A percentile compares a stretch with the other conserved stretches of the same genome.
Evolutionary conservation across 805 yeast genomes (phyloP).

Genomic region (Saturnispora sekii): DNA sequence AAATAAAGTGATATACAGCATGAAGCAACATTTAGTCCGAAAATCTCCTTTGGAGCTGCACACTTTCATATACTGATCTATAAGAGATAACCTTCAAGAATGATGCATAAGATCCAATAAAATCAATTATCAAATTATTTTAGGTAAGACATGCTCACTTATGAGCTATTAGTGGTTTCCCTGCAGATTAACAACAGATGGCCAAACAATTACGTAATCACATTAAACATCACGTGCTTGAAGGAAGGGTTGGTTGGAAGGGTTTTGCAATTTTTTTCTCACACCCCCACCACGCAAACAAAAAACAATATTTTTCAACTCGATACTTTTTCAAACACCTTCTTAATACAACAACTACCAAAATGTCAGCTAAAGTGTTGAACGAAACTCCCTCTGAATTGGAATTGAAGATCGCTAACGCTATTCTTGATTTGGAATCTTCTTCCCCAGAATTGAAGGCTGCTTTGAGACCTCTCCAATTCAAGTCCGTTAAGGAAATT

Average conservation of each 20-base stretch:
- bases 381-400: slow-evolving; percentile 94
- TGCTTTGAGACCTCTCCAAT: slow-evolving; percentile 96
- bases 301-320: background rate
- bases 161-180: background rate
- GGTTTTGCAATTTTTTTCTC: background rate
- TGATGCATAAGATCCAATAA: too few relatives aligned
- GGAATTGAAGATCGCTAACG: slow-evolving; percentile 99
- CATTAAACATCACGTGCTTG: slow-evolving; percentile 11
- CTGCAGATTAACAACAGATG: background rate
- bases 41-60: too few relatives aligned
- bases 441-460: slow-evolving; percentile 87
- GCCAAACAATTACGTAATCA: background rate
- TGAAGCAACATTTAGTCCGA: too few relatives aligned
- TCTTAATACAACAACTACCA: slow-evolving; percentile 14
- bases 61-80: too few relatives aligned
- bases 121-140: too few relatives aligned
- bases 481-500: slow-evolving; percentile 97
- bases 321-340: background rate
- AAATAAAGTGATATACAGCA: too few relatives aligned
- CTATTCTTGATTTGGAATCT: slow-evolving; percentile 90
- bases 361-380: slow-evolving; percentile 97
- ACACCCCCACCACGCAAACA: slow-evolving; percentile 5
- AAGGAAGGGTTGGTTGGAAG: slow-evolving; percentile 5
- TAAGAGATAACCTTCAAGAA: too few relatives aligned
- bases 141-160: too few relatives aligned